These are phyloP conservation scores for Ramalina peruviana DNA, from an alignment of 495 filamentous ascomycete genomes.

Conservation along the genomic window DNA sequence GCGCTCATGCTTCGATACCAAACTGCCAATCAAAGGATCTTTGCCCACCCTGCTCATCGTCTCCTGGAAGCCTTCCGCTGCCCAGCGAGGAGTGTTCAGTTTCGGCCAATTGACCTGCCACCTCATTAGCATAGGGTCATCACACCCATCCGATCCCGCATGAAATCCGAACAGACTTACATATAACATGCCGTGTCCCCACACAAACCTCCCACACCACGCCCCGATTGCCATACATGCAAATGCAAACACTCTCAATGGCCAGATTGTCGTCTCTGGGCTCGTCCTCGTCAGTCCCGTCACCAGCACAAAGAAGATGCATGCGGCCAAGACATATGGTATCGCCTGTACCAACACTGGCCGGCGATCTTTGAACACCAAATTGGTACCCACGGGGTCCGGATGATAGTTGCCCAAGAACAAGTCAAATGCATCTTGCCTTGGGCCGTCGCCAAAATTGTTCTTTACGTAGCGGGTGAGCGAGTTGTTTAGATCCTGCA, in stretches of 20 bases:
- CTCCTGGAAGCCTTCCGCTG: conserved; percentile 78
- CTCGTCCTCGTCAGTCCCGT: conserved; percentile 53
- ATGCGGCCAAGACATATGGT: conserved; percentile 78
- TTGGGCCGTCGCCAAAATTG: conserved; percentile 83
- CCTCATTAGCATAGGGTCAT: not conserved
- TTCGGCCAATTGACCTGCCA: conserved; percentile 94
- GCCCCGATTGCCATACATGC: conserved; percentile 55
- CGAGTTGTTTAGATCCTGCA: conserved; percentile 74
- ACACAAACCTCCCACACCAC: conserved; percentile 63
- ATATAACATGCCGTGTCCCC: conserved; percentile 75
- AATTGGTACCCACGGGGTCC: conserved; percentile 44
- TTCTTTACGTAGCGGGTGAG: conserved; percentile 74
- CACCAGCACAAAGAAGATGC: conserved; percentile 76
- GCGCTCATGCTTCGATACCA: conserved; percentile 60
- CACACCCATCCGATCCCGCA: not conserved
- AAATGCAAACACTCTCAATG: conserved; percentile 61
- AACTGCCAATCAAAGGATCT: conserved; percentile 59
- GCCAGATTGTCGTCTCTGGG: conserved; percentile 57
- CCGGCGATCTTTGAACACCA: conserved; percentile 72
- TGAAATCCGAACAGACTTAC: conserved; percentile 40
- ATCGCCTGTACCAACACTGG: conserved; percentile 78
- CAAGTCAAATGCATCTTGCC: conserved; percentile 89
- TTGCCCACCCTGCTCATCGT: conserved; percentile 60
- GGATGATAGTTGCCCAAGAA: conserved; percentile 81
- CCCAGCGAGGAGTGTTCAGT: conserved; percentile 72